Percentiles rank a stretch among this genome's conserved stretches.
phyloP scores from a whole-genome alignment of 768 basidiomycete genomes.

The Lenzites betulinus region DNA sequence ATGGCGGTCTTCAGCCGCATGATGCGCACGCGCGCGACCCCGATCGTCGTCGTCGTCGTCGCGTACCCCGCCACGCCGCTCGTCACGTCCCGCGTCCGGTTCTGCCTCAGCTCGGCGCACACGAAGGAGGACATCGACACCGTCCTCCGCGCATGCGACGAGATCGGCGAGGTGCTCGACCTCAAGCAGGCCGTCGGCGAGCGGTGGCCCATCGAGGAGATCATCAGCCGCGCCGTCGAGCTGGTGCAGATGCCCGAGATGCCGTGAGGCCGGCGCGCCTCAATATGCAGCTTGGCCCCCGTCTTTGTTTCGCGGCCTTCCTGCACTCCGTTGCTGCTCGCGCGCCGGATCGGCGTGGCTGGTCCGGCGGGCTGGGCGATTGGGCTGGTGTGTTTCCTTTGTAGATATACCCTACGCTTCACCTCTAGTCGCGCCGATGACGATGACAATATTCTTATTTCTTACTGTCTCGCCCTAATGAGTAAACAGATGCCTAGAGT shows the following conservation, averaged over 20 bases:
- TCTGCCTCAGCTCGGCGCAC: constrained; percentile 93
- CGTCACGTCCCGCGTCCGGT: constrained; percentile 84
- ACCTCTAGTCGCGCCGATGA: constrained; percentile 3
- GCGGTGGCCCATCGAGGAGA: constrained; percentile 79
- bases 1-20: constrained; percentile 89
- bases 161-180: constrained; percentile 87
- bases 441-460: background rate
- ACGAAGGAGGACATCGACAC: constrained; percentile 96
- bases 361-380: background rate
- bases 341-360: background rate
- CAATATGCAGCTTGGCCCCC: background rate
- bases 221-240: constrained; percentile 72
- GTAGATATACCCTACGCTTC: constrained; percentile 22
- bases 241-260: constrained; percentile 52
- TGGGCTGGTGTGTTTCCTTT: constrained; percentile 2
- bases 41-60: constrained; percentile 88
- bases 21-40: constrained; percentile 76
- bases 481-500: constrained; percentile 7
- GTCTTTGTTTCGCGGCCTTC: background rate
- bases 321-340: background rate
- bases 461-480: constrained; percentile 1
- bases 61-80: constrained; percentile 90
- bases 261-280: constrained; percentile 12
- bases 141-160: constrained; percentile 84
- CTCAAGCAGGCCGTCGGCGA: constrained; percentile 77